phyloP scores from a whole-genome alignment of 179 eudicot genomes.

The Beta corolliflora region DNA sequence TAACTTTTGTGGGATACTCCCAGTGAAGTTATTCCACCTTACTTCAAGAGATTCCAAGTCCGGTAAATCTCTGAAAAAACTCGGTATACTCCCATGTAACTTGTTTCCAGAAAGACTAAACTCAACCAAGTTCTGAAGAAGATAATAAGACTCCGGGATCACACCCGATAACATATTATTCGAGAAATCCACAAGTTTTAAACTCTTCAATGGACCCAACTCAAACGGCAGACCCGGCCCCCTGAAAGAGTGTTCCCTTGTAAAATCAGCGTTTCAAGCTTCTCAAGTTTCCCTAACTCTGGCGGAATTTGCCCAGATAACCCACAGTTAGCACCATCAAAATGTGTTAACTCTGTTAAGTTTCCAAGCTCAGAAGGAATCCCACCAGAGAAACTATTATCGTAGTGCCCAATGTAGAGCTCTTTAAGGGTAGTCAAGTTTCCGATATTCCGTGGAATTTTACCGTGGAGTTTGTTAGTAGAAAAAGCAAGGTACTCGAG shows the following conservation, averaged over 20 bases:
- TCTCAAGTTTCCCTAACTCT: no score
- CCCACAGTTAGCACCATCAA: conserved; percentile 82
- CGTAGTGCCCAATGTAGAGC: conserved; percentile 65
- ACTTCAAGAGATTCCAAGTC: not conserved
- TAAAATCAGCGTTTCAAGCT: no score
- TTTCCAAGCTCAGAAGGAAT: conserved; percentile 66
- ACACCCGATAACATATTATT: not conserved
- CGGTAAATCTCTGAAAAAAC: not conserved
- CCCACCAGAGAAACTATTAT: conserved; percentile 54
- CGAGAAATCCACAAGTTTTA: no score
- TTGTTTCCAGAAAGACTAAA: no score
- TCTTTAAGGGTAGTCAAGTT: conserved; percentile 50
- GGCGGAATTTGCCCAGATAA: conserved; percentile 52
- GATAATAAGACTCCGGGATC: not conserved
- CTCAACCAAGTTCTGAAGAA: not conserved
- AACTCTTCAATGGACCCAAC: no score
- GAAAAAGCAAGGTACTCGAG: conserved; percentile 72
- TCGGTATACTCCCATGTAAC: no score
- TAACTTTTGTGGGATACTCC: no score
- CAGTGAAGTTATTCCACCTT: not conserved
- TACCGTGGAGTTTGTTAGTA: conserved; percentile 63
- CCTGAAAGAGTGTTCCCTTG: no score
- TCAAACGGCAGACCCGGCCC: no score
- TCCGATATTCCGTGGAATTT: conserved; percentile 54
- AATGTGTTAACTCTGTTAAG: conserved; percentile 42